Evolutionary conservation across 1,284 basidiomycete genomes (phyloP).

Genomic region (Pseudozyma sp.): DNA sequence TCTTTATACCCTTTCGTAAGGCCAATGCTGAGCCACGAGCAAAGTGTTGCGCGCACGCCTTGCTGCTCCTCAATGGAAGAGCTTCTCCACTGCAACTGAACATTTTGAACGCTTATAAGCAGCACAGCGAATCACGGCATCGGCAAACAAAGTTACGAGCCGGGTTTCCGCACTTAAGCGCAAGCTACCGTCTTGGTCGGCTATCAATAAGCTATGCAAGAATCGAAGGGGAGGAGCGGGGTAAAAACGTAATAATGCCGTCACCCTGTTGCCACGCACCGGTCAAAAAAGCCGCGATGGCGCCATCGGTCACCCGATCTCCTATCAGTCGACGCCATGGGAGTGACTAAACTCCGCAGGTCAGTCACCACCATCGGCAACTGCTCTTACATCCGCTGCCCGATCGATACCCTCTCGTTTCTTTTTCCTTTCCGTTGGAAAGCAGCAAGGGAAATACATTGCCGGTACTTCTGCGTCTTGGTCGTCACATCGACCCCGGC

Average conservation of each 20-base stretch:
- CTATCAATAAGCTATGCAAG: slow-evolving; percentile 1
- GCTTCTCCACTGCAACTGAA: too few species aligned
- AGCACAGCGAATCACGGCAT: slow-evolving; percentile 30
- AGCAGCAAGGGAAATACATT: not conserved
- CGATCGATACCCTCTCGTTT: not conserved
- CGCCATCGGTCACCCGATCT: not conserved
- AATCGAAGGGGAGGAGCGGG: not conserved
- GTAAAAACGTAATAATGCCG: not conserved
- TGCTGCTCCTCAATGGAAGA: not conserved
- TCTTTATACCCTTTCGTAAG: too few species aligned
- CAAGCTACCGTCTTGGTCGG: slow-evolving; percentile 1
- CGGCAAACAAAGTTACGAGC: slow-evolving; percentile 33
- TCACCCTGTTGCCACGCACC: not conserved
- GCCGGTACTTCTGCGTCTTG: not conserved
- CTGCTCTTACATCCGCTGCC: not conserved
- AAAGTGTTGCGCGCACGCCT: not conserved
- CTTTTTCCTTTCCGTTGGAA: not conserved
- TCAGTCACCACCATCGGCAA: too few species aligned
- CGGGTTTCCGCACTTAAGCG: slow-evolving; percentile 1
- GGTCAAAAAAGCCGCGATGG: not conserved
- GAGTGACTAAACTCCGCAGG: not conserved
- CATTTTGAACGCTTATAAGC: not conserved
- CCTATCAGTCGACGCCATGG: not conserved
- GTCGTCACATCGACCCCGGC: too few species aligned
- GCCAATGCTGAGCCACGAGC: not conserved